Evolutionary conservation across 2,329 filamentous ascomycete species (phyloP).

Genomic region (Saccharata proteae): DNA sequence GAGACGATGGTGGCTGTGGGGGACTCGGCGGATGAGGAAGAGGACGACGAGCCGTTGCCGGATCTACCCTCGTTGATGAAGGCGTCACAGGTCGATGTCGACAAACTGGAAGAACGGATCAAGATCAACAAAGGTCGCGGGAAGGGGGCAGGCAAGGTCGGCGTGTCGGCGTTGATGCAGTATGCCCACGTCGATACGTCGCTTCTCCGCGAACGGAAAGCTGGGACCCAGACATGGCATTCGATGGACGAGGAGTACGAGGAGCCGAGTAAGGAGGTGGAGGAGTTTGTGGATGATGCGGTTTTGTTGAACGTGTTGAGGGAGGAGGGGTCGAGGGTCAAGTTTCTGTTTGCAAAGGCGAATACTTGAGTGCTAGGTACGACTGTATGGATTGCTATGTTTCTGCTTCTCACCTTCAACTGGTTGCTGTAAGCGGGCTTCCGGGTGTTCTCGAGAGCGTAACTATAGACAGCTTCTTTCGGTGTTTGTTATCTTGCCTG

Average conservation of each 20-base stretch:
- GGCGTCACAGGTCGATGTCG: slow-evolving; percentile 34
- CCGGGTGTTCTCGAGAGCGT: no score
- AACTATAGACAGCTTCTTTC: no score
- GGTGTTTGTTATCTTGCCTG: no score
- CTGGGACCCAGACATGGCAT: no score
- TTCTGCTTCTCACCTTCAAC: no score
- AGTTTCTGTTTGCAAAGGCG: slow-evolving; percentile 38
- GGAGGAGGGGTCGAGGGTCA: slow-evolving; percentile 32
- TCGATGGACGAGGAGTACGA: slow-evolving; percentile 16
- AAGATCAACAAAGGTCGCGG: slow-evolving; percentile 23
- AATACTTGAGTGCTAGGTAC: background rate
- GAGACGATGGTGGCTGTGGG: slow-evolving; percentile 8
- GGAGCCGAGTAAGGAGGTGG: slow-evolving; percentile 16
- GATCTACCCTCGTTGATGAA: slow-evolving; percentile 21
- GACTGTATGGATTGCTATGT: no score
- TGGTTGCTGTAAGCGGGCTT: no score
- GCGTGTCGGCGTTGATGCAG: slow-evolving; percentile 41
- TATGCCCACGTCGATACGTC: slow-evolving; percentile 35
- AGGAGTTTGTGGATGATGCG: slow-evolving; percentile 36
- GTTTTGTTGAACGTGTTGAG: slow-evolving; percentile 37
- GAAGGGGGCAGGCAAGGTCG: slow-evolving; percentile 23
- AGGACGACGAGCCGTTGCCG: slow-evolving; percentile 19
- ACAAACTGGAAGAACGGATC: slow-evolving; percentile 31
- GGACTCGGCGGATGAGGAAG: slow-evolving; percentile 13
- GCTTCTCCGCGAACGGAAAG: slow-evolving; percentile 21